phyloP scores from a whole-genome alignment of 2,329 filamentous ascomycete genomes.

The Catunica adiposa region DNA sequence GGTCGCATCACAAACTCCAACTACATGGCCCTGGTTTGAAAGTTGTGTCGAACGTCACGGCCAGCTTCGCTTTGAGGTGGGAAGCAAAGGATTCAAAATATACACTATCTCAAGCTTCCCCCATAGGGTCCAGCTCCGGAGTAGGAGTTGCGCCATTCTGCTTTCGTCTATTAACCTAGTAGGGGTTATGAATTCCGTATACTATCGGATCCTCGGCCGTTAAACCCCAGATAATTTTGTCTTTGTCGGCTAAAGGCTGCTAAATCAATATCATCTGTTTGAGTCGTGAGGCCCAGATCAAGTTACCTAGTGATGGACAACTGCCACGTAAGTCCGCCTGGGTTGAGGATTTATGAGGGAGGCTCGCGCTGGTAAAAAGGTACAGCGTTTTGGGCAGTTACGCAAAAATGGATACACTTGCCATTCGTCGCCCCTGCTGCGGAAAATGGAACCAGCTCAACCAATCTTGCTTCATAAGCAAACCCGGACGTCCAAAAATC shows the following conservation, averaged over 20 bases:
- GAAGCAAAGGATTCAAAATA: background rate
- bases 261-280: background rate
- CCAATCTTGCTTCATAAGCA: background rate
- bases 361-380: no score
- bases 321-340: no score
- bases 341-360: no score
- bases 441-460: background rate
- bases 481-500: background rate
- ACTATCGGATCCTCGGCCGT: background rate
- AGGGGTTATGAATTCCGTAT: background rate
- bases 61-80: slow-evolving; percentile 4
- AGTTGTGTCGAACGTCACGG: background rate
- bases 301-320: no score
- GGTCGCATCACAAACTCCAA: background rate
- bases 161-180: background rate
- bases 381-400: no score
- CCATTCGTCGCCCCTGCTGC: no score
- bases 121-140: slow-evolving; percentile 2
- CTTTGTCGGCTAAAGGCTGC: background rate
- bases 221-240: background rate
- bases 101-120: background rate
- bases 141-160: slow-evolving; percentile 1
- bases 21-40: background rate
- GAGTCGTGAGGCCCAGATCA: no score
- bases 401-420: no score